Evolutionary conservation across 1,284 basidiomycete species (phyloP).

Genomic region (Malassezia brasiliensis): DNA sequence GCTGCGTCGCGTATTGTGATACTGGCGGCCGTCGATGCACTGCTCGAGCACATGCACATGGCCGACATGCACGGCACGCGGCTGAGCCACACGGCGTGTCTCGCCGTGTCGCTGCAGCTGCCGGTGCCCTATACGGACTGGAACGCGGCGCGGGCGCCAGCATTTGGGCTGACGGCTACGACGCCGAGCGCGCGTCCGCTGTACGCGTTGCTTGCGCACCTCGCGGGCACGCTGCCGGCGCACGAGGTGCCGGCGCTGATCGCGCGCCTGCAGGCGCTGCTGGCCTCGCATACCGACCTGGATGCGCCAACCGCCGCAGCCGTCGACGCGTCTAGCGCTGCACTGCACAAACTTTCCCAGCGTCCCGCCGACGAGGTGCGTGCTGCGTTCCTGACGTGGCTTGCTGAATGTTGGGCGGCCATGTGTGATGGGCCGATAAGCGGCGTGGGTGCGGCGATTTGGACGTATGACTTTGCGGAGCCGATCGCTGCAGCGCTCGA

Average conservation of each 20-base stretch:
- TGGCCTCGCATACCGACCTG: not conserved
- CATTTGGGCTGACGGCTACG: conserved; percentile 1
- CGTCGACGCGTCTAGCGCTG: not conserved
- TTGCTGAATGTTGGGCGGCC: not conserved
- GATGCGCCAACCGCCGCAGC: not conserved
- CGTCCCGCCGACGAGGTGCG: not conserved
- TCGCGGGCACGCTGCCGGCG: conserved; percentile 1
- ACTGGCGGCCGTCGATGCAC: not conserved
- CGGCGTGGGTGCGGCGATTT: conserved; percentile 6
- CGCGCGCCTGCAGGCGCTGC: not conserved
- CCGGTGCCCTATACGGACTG: conserved; percentile 13
- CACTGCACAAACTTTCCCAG: not conserved
- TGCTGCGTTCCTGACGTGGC: not conserved
- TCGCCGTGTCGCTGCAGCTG: conserved; percentile 5
- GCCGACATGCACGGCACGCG: conserved; percentile 4
- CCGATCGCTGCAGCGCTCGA: conserved; percentile 8
- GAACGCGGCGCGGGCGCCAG: not conserved
- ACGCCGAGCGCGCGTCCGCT: conserved; percentile 7
- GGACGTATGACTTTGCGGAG: conserved; percentile 19
- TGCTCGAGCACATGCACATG: not conserved
- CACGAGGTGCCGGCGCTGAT: not conserved
- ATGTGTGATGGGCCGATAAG: not conserved
- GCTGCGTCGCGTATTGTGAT: not conserved
- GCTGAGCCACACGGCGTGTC: not conserved
- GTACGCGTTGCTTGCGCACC: not conserved